Evolutionary conservation across 129 eudicot species (phyloP).

Genomic region (Helianthus tuberosus): DNA sequence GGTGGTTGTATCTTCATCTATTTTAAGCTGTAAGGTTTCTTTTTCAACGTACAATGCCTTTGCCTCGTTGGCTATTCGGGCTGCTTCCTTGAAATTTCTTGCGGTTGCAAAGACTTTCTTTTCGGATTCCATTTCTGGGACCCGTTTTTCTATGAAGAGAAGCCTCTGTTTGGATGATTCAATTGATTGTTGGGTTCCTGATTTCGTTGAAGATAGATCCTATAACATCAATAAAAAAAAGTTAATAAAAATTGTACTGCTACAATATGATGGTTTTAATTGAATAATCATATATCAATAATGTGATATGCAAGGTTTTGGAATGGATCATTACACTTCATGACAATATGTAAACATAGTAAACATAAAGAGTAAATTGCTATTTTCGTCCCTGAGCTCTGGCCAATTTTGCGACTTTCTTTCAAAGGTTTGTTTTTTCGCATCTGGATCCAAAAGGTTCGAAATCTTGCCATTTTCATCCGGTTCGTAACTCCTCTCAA

Average conservation of each 20-base stretch:
- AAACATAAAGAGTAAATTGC: not conserved
- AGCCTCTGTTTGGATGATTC: constrained; percentile 65
- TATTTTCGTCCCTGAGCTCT: too few relatives aligned
- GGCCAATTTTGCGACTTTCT: too few relatives aligned
- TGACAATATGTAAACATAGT: not conserved
- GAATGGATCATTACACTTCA: not conserved
- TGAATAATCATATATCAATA: not conserved
- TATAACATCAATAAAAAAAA: constrained; percentile 23
- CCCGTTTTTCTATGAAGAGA: constrained; percentile 69
- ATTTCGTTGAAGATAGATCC: constrained; percentile 68
- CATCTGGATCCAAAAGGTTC: too few relatives aligned
- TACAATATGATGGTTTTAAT: not conserved
- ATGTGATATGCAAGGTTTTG: too few relatives aligned
- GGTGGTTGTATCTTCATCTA: constrained; percentile 40
- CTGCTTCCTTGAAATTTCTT: constrained; percentile 88
- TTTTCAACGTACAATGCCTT: constrained; percentile 59
- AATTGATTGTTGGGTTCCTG: constrained; percentile 61
- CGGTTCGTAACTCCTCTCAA: too few relatives aligned
- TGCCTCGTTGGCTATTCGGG: constrained; percentile 69
- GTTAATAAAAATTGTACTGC: not conserved
- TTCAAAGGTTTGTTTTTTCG: too few relatives aligned
- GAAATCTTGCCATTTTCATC: too few relatives aligned
- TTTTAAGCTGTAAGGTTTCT: constrained; percentile 46
- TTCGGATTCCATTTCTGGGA: constrained; percentile 85
- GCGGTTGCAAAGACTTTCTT: constrained; percentile 77